Evolutionary conservation across 2,329 filamentous ascomycete species (phyloP), one percentile per base, ranked within the genome.

Genomic region (Alternaria ventricosa): DNA sequence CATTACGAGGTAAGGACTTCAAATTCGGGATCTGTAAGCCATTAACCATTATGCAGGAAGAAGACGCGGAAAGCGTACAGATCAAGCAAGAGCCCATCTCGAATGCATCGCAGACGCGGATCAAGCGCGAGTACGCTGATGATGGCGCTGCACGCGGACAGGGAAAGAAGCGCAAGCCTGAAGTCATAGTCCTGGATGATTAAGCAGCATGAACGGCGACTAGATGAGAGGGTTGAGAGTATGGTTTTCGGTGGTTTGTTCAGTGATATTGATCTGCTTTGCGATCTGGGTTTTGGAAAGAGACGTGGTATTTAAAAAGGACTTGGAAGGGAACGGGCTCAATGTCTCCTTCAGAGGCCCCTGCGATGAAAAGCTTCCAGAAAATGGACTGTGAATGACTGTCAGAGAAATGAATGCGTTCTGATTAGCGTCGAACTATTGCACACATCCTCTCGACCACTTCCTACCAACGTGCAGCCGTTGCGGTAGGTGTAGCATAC

Each of bases 401-500:
- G 1, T 15, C 1, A 51, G 28, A 5, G 8, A 33, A 11, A 27
- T 13, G n/a, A 47, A 33, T 12, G 22, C 12, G 3, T n/a, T n/a
- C 5, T 0, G 0, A 3, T 41, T 6, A 13, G 5, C 11, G 30
- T 46, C 3, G 6, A 1, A 13, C 7, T 1, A 8, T 8, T 5
- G 18, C 6, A 10, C 6, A 23, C 1, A 4, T 51, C 1, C 23
- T 49, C 1, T 7, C 23, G 4, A 5, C n/a, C 3, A 3, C 27
- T 13, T 11, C 33, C 47, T 65, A 69, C 67, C 67, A 70, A 11
- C 65, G 56, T 18, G 55, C 30, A n/a, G 49, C 58, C 7, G 53
- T 65, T 2, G 50, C 45, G 18, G 65, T 66, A 57, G 67, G 67
- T 30, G 56, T 63, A 44, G 56, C 61, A 65, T 70, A 68, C 15